Evolutionary conservation across 164 flowering plant species (phyloP).

Genomic region (Brasenia schreberi): DNA sequence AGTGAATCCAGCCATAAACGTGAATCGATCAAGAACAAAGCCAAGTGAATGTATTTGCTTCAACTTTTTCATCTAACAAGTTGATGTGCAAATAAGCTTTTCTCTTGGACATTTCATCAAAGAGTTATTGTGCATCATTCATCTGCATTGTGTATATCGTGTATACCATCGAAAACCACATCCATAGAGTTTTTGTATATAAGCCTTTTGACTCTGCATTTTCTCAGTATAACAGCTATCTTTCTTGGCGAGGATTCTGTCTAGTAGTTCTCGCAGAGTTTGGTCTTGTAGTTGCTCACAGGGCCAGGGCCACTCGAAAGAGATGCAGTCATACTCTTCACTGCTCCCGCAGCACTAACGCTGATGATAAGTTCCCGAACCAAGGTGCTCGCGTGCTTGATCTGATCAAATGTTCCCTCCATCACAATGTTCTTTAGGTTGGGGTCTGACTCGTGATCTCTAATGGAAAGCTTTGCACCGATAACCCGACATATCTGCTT

Average conservation of each 20-base stretch:
- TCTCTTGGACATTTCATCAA: no score
- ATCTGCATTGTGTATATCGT: no score
- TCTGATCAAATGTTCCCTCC: constrained; percentile 92
- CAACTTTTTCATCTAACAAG: constrained; percentile 21
- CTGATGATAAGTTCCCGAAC: constrained; percentile 61
- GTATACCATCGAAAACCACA: no score
- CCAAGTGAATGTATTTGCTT: constrained; percentile 31
- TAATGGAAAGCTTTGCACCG: constrained; percentile 69
- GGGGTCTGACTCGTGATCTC: constrained; percentile 78
- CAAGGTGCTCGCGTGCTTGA: constrained; percentile 70
- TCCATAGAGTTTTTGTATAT: no score
- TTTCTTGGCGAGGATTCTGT: no score
- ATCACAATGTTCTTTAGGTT: constrained; percentile 76
- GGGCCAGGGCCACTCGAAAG: constrained; percentile 4
- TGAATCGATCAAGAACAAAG: constrained; percentile 39
- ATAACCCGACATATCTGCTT: constrained; percentile 82
- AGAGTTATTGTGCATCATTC: no score
- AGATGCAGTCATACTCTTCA: constrained; percentile 6
- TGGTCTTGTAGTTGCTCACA: constrained; percentile 52
- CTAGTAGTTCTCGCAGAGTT: constrained; percentile 62
- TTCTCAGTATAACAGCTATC: no score
- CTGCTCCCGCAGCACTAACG: constrained; percentile 15
- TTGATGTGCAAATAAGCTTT: no score
- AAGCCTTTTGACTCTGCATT: no score
- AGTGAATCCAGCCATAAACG: constrained; percentile 37